Evolutionary conservation across 2,329 filamentous ascomycete species (phyloP).

Genomic region (Eutypa lata): DNA sequence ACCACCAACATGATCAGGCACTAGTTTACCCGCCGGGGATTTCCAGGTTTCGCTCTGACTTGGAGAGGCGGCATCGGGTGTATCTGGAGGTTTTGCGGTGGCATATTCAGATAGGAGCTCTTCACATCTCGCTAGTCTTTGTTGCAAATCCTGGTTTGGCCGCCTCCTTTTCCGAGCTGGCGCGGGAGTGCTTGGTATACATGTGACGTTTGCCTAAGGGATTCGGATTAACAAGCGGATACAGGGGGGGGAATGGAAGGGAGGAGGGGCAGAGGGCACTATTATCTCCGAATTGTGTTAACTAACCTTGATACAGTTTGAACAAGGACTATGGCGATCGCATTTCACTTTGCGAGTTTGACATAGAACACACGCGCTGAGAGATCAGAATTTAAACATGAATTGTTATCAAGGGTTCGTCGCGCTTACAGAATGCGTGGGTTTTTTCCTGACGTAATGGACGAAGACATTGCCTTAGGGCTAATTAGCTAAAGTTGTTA

Average conservation of each 20-base stretch:
- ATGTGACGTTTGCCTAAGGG: conserved; percentile 54
- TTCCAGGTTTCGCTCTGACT: conserved; percentile 38
- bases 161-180: conserved; percentile 57
- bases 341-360: conserved; percentile 63
- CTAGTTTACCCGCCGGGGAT: conserved; percentile 49
- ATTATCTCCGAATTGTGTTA: background rate
- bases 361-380: conserved; percentile 50
- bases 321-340: conserved; percentile 56
- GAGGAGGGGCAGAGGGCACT: no score
- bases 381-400: background rate
- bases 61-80: conserved; percentile 19
- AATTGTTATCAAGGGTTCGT: background rate
- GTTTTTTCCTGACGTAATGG: conserved; percentile 22
- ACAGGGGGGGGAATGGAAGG: background rate
- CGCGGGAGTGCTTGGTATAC: conserved; percentile 58
- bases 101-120: conserved; percentile 58
- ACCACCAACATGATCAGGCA: conserved; percentile 50
- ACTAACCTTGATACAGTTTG: conserved; percentile 57
- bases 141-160: conserved; percentile 60
- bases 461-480: conserved; percentile 20
- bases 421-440: conserved; percentile 23
- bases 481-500: background rate
- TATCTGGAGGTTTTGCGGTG: conserved; percentile 25
- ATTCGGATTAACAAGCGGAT: conserved; percentile 6
- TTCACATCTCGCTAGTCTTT: conserved; percentile 57